These are phyloP conservation scores for Sporothrix luriei DNA, from an alignment of 2,329 filamentous ascomycete species.

Conservation along the genomic window DNA sequence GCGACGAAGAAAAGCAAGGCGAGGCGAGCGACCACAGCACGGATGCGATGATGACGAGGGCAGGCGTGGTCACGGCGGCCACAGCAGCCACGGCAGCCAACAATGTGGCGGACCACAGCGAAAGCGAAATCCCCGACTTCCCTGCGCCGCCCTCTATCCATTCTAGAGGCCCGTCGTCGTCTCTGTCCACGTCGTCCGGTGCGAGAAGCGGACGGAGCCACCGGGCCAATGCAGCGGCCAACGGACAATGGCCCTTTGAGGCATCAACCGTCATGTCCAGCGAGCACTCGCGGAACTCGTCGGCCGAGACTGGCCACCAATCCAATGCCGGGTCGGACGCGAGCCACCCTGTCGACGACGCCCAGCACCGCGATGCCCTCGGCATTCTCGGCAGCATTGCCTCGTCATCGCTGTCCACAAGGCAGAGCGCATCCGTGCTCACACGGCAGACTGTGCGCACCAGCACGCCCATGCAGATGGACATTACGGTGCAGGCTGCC, in stretches of 20 bases:
- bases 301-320: not conserved
- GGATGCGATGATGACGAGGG: not conserved
- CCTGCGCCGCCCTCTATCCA: constrained; percentile 29
- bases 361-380: constrained; percentile 23
- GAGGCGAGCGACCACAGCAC: not conserved
- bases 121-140: constrained; percentile 33
- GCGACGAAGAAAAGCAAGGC: not conserved
- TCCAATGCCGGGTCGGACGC: not conserved
- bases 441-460: constrained; percentile 28
- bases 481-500: constrained; percentile 4
- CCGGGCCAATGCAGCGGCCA: not conserved
- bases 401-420: constrained; percentile 19
- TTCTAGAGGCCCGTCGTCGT: not conserved
- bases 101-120: not conserved
- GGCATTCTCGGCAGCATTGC: constrained; percentile 28
- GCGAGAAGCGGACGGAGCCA: not conserved
- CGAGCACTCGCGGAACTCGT: constrained; percentile 19
- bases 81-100: not conserved
- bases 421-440: constrained; percentile 21
- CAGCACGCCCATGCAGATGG: constrained; percentile 26
- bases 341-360: constrained; percentile 12
- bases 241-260: constrained; percentile 35
- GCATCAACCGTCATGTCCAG: constrained; percentile 35
- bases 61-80: not conserved
- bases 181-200: constrained; percentile 2